These are phyloP conservation scores for Tricholomella constricta DNA, from an alignment of 768 basidiomycete species.

Conservation along the genomic window DNA sequence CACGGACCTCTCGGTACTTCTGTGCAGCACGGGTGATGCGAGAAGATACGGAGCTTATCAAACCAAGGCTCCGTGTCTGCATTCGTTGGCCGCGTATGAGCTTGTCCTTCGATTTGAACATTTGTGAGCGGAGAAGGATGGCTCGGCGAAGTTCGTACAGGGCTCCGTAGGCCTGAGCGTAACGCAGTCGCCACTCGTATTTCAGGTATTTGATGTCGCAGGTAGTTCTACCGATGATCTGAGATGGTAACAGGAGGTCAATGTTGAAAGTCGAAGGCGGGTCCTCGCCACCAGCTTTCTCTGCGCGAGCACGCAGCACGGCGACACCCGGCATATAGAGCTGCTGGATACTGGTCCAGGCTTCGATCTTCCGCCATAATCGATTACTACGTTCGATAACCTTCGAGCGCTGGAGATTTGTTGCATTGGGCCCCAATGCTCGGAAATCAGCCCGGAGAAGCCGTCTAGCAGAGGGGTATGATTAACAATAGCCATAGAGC, in stretches of 20 bases:
- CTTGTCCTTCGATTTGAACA: slow-evolving; percentile 31
- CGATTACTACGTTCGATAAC: slow-evolving; percentile 24
- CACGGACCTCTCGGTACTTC: not conserved
- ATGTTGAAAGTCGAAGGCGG: not conserved
- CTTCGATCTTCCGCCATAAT: slow-evolving; percentile 25
- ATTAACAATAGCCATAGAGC: not conserved
- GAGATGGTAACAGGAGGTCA: slow-evolving; percentile 6
- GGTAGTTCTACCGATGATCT: not conserved
- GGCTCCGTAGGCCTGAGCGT: slow-evolving; percentile 28
- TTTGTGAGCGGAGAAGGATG: slow-evolving; percentile 28
- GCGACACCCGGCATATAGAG: slow-evolving; percentile 27
- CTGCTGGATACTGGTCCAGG: too few species aligned
- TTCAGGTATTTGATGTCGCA: slow-evolving; percentile 7
- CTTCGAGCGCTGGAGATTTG: too few species aligned
- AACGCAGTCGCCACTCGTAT: slow-evolving; percentile 29
- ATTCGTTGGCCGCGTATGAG: slow-evolving; percentile 25
- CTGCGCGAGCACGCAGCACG: not conserved
- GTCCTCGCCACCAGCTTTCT: slow-evolving; percentile 1
- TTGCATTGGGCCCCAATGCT: slow-evolving; percentile 24
- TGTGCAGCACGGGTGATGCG: not conserved
- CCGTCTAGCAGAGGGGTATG: slow-evolving; percentile 10
- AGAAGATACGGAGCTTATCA: slow-evolving; percentile 7
- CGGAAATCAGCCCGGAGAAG: slow-evolving; percentile 13
- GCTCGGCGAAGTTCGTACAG: slow-evolving; percentile 29
- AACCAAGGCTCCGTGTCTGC: slow-evolving; percentile 22